Evolutionary conservation across 1,284 basidiomycete genomes (phyloP).

Genomic region (Vanrija humicola): DNA sequence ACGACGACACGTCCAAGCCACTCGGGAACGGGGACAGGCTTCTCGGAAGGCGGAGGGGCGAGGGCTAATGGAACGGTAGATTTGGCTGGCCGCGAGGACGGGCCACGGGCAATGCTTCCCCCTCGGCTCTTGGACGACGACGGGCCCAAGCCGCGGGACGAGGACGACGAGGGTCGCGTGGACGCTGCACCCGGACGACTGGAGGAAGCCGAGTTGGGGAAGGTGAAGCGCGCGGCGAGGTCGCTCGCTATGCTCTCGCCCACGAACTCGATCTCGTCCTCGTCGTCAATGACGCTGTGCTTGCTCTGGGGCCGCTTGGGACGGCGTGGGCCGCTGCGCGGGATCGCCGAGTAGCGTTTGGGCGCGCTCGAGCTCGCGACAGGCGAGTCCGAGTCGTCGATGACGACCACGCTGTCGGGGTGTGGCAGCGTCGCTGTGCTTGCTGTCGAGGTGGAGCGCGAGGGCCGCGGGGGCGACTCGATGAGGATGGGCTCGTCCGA

Average conservation of each 20-base stretch:
- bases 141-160: too few relatives aligned
- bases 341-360: too few relatives aligned
- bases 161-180: too few relatives aligned
- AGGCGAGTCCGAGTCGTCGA: too few relatives aligned
- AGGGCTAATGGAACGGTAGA: too few relatives aligned
- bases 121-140: too few relatives aligned
- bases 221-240: conserved; percentile 7
- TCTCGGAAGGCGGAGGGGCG: neutral
- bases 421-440: neutral
- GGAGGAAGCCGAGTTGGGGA: conserved; percentile 46
- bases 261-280: conserved; percentile 17
- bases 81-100: too few relatives aligned
- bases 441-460: neutral
- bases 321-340: neutral
- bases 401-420: too few relatives aligned
- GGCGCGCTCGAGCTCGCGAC: too few relatives aligned
- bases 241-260: conserved; percentile 1
- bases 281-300: neutral
- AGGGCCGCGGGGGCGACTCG: conserved; percentile 1
- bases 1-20: conserved; percentile 36
- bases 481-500: conserved; percentile 23
- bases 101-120: too few relatives aligned
- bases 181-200: conserved; percentile 57
- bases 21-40: conserved; percentile 19
- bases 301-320: neutral